These are phyloP conservation scores for Termitomyces sp. DNA, from an alignment of 768 basidiomycete species.

Conservation along the genomic window DNA sequence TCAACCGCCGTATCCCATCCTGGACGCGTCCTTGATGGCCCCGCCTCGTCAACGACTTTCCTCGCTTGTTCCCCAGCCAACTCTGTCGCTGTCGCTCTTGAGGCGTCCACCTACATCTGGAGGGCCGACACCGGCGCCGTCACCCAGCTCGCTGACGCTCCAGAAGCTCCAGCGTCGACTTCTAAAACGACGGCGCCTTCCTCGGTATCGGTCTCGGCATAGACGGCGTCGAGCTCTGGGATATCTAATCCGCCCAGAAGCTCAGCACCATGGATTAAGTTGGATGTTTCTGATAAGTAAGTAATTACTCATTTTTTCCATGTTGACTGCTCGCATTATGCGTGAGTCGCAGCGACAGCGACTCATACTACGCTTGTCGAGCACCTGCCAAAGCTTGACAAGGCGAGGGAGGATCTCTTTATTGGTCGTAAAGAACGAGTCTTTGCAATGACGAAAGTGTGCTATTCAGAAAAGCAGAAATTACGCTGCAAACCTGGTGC, in stretches of 20 bases:
- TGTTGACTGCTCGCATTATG: no score
- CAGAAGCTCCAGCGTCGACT: slow-evolving; percentile 72
- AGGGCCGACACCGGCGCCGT: slow-evolving; percentile 86
- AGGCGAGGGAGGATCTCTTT: slow-evolving; percentile 41
- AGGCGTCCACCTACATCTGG: slow-evolving; percentile 89
- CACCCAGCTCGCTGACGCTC: slow-evolving; percentile 68
- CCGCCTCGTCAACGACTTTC: slow-evolving; percentile 92
- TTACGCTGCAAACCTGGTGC: slow-evolving; percentile 37
- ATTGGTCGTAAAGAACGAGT: slow-evolving; percentile 50
- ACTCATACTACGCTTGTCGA: slow-evolving; percentile 28
- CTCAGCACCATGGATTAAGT: slow-evolving; percentile 71
- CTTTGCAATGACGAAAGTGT: slow-evolving; percentile 41
- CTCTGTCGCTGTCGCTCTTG: slow-evolving; percentile 85
- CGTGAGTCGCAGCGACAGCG: no score
- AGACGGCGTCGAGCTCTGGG: slow-evolving; percentile 95
- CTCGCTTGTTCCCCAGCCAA: slow-evolving; percentile 86
- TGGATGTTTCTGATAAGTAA: no score
- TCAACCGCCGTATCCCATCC: slow-evolving; percentile 82
- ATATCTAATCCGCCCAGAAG: slow-evolving; percentile 71
- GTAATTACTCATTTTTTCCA: no score
- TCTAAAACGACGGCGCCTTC: slow-evolving; percentile 76
- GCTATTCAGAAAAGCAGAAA: slow-evolving; percentile 36
- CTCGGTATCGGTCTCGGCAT: slow-evolving; percentile 76
- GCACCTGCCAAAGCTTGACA: slow-evolving; percentile 20
- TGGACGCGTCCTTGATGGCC: slow-evolving; percentile 93